A percentile compares a stretch with the other conserved stretches of the same genome.
These are phyloP conservation scores for Mycena sanguinolenta DNA, from an alignment of 768 basidiomycete species.

Conservation along the genomic window DNA sequence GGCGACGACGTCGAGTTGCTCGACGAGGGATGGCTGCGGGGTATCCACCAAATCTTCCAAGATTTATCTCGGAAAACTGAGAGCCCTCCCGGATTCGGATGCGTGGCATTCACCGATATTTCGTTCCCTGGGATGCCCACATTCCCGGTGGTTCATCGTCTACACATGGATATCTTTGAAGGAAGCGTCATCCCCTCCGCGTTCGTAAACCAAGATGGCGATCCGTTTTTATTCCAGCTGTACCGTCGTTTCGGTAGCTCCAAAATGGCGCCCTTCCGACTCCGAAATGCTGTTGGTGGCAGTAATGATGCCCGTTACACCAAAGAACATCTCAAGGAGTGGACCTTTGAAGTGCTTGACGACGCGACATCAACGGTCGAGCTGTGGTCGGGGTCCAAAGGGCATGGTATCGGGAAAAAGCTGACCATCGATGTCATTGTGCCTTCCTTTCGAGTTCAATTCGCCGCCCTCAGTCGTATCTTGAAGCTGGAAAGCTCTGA, in stretches of 20 bases:
- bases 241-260: conserved; percentile 70
- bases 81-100: conserved; percentile 63
- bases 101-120: conserved; percentile 68
- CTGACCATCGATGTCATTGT: conserved; percentile 69
- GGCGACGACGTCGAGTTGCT: conserved; percentile 67
- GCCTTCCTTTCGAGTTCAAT: conserved; percentile 68
- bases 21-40: conserved; percentile 67
- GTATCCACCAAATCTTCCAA: conserved; percentile 54
- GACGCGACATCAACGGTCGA: conserved; percentile 53
- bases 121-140: conserved; percentile 74
- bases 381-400: background rate
- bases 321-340: conserved; percentile 58
- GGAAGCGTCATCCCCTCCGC: conserved; percentile 63
- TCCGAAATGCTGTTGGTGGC: conserved; percentile 63
- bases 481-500: conserved; percentile 57
- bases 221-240: conserved; percentile 70
- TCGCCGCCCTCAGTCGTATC: conserved; percentile 58
- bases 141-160: conserved; percentile 69
- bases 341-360: conserved; percentile 64
- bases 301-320: conserved; percentile 59
- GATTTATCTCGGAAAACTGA: conserved; percentile 44
- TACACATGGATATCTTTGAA: conserved; percentile 67
- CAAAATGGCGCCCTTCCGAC: conserved; percentile 55
- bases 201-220: conserved; percentile 73
- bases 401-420: conserved; percentile 42